Conservation (phyloP, 2,329 filamentous ascomycete genomes). For the Cladosporium sp. region DNA sequence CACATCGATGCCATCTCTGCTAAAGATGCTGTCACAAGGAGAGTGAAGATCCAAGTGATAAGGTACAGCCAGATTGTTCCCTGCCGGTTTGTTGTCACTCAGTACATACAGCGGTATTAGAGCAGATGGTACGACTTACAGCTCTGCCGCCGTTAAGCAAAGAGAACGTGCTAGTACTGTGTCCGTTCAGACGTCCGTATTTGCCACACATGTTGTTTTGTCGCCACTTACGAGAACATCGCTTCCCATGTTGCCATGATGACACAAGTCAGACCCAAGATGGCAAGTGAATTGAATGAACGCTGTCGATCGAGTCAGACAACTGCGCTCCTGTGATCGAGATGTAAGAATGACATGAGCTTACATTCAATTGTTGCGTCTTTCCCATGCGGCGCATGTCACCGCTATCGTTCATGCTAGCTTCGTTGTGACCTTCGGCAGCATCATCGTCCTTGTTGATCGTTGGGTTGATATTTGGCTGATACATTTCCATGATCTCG, state of each 20-base stretch:
- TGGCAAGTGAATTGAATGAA: slow-evolving; percentile 17
- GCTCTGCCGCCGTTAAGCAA: slow-evolving; percentile 35
- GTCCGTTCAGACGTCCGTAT: neutral
- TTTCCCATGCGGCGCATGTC: slow-evolving; percentile 22
- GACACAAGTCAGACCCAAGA: slow-evolving; percentile 18
- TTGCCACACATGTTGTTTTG: neutral
- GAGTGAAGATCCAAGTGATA: slow-evolving; percentile 31
- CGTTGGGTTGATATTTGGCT: neutral
- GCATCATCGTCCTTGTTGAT: neutral
- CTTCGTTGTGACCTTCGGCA: neutral
- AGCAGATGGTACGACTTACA: slow-evolving; percentile 1
- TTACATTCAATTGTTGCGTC: slow-evolving; percentile 12
- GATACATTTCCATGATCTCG: too few relatives aligned
- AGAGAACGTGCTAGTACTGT: slow-evolving; percentile 7
- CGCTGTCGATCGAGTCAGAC: neutral
- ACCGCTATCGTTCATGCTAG: neutral
- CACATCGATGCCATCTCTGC: slow-evolving; percentile 39
- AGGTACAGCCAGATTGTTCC: slow-evolving; percentile 34
- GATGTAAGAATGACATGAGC: neutral
- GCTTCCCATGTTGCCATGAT: slow-evolving; percentile 20
- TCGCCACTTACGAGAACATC: neutral
- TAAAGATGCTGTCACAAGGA: slow-evolving; percentile 29
- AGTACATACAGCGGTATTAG: too few relatives aligned
- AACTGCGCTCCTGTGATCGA: neutral
- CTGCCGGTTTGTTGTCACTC: neutral